Evolutionary conservation across 2,329 filamentous ascomycete genomes (phyloP).

Genomic region (Helotiales sp.): DNA sequence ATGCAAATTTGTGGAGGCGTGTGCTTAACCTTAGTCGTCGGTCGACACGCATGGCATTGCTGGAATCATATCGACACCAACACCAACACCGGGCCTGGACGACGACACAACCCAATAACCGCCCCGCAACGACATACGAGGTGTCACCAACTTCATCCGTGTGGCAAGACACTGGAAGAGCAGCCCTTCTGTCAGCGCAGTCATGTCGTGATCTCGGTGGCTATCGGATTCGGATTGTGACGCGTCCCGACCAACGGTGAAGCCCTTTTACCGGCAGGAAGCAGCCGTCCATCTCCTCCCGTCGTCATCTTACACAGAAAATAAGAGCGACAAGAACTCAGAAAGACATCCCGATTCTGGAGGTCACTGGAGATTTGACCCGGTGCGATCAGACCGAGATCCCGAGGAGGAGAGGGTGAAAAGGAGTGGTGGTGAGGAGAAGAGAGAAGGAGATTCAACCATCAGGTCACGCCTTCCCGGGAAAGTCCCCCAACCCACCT

Average conservation of each 20-base stretch:
- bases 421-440: not conserved
- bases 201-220: not conserved
- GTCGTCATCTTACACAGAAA: not conserved
- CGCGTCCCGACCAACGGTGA: not conserved
- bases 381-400: not conserved
- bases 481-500: not conserved
- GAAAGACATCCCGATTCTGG: not conserved
- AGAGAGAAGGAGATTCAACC: not conserved
- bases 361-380: not conserved
- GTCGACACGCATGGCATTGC: not conserved
- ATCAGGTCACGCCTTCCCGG: not conserved
- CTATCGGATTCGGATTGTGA: not conserved
- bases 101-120: not conserved
- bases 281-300: not conserved
- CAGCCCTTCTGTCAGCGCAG: not conserved
- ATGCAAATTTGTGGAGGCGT: not conserved
- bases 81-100: slow-evolving; percentile 2
- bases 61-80: not conserved
- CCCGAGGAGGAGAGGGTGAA: not conserved
- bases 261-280: not conserved
- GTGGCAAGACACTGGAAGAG: not conserved
- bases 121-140: not conserved
- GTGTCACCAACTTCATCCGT: not conserved
- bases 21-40: not conserved
- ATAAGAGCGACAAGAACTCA: not conserved